A percentile compares a stretch with the other conserved stretches of the same genome.
Conservation (phyloP, 805 yeast species). For the Babjeviella inositovora region DNA sequence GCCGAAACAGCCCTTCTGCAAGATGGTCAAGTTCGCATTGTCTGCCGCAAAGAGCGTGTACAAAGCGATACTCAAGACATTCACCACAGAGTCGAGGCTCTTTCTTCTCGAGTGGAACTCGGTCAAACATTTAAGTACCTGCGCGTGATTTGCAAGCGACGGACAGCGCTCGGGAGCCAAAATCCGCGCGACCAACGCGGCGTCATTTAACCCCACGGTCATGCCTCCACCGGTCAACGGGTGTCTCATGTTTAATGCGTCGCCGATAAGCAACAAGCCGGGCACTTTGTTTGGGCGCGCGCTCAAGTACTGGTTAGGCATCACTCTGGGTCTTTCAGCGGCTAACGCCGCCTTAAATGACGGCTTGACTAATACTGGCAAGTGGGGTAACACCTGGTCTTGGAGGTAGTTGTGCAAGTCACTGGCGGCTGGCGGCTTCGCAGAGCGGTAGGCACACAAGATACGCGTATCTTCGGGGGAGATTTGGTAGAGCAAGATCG, state of each 20-base stretch:
- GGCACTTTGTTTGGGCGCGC: conserved; percentile 56
- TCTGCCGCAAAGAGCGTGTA: conserved; percentile 87
- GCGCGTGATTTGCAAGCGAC: conserved; percentile 39
- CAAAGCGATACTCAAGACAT: conserved; percentile 80
- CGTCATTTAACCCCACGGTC: conserved; percentile 93
- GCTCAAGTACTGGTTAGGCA: conserved; percentile 89
- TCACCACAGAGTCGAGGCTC: conserved; percentile 66
- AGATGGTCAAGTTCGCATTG: conserved; percentile 37
- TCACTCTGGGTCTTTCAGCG: conserved; percentile 47
- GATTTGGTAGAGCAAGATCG: conserved; percentile 79
- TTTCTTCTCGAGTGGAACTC: conserved; percentile 72
- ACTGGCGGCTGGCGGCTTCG: conserved; percentile 51
- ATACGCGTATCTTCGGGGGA: conserved; percentile 74
- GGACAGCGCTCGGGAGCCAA: conserved; percentile 37
- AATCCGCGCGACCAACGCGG: conserved; percentile 47
- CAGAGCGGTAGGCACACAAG: conserved; percentile 70
- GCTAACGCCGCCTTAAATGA: conserved; percentile 54
- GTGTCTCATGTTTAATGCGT: conserved; percentile 93
- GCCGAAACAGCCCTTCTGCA: conserved; percentile 80
- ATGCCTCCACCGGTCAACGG: conserved; percentile 98
- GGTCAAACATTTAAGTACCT: conserved; percentile 36
- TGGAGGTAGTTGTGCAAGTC: conserved; percentile 46
- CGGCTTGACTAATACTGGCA: conserved; percentile 53
- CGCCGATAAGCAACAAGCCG: conserved; percentile 80
- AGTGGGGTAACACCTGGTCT: conserved; percentile 40